A percentile compares a stretch with the other conserved stretches of the same genome.
Conservation (phyloP, 768 basidiomycete genomes). For the Podaxis sp. region DNA sequence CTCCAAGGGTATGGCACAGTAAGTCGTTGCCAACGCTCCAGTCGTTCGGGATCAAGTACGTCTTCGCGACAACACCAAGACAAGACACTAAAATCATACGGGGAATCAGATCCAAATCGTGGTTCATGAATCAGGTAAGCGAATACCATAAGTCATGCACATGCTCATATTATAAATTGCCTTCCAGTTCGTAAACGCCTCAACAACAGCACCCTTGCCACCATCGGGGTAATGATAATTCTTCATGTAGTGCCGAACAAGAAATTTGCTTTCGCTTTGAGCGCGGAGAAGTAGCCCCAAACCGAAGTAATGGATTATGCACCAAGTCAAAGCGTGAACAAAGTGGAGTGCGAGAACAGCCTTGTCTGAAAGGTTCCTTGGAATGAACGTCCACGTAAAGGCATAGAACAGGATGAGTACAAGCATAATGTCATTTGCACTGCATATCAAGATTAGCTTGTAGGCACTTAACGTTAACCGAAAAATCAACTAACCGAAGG, state of each 20-base stretch:
- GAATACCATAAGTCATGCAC: constrained; percentile 89
- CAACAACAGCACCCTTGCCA: constrained; percentile 77
- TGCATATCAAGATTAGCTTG: constrained; percentile 30
- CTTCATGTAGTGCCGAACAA: constrained; percentile 93
- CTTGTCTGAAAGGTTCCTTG: constrained; percentile 42
- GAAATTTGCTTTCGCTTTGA: constrained; percentile 83
- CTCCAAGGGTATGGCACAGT: constrained; percentile 84
- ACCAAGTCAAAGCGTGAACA: constrained; percentile 82
- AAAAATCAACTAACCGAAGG: constrained; percentile 57
- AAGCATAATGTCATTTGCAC: constrained; percentile 83
- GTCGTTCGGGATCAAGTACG: constrained; percentile 75
- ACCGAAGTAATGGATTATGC: constrained; percentile 83
- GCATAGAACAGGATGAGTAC: constrained; percentile 73
- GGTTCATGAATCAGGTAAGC: not conserved
- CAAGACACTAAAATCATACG: constrained; percentile 64
- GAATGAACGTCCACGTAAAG: constrained; percentile 55
- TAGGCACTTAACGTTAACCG: not conserved
- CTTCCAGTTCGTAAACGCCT: constrained; percentile 97
- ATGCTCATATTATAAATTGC: constrained; percentile 86
- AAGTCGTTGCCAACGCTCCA: constrained; percentile 90
- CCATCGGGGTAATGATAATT: constrained; percentile 88
- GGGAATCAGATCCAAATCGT: constrained; percentile 8
- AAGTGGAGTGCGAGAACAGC: constrained; percentile 68
- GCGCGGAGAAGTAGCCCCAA: constrained; percentile 81
- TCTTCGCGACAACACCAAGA: constrained; percentile 83